Percentiles rank a stretch among this genome's conserved stretches.
These are phyloP conservation scores for Acacia confusa DNA, from an alignment of 306 rosid genomes.

Conservation along the genomic window DNA sequence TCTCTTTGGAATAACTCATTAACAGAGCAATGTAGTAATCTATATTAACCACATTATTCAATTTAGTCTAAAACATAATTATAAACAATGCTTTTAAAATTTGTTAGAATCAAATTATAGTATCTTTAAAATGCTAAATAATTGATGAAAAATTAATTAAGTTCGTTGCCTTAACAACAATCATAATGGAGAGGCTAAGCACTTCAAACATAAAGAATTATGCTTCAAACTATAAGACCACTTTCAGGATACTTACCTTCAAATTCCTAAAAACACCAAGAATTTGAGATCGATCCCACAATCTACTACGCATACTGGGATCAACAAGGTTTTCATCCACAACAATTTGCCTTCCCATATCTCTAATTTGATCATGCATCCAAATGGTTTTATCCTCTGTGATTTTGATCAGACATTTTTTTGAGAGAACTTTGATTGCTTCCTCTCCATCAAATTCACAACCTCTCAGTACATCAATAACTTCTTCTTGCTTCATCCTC, in stretches of 20 bases:
- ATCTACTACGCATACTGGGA: conserved; percentile 55
- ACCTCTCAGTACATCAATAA: conserved; percentile 53
- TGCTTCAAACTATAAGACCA: neutral
- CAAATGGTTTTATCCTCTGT: conserved; percentile 34
- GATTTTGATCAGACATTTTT: conserved; percentile 58
- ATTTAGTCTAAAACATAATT: neutral
- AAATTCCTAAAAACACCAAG: conserved; percentile 37
- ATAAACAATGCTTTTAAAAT: neutral
- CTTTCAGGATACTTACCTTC: neutral
- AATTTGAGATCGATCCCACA: conserved; percentile 60
- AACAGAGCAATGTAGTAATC: neutral
- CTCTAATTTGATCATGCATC: conserved; percentile 77
- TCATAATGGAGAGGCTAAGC: neutral
- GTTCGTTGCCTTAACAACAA: neutral
- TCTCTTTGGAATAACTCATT: neutral
- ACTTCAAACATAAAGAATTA: neutral
- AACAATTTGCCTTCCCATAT: conserved; percentile 72
- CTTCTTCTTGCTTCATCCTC: conserved; percentile 46
- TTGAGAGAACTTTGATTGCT: conserved; percentile 35
- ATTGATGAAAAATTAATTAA: neutral
- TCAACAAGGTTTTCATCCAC: neutral
- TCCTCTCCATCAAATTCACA: conserved; percentile 61
- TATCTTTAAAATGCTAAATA: neutral
- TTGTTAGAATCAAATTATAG: neutral
- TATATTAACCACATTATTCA: neutral